A percentile compares a stretch with the other conserved stretches of the same genome.
Evolutionary conservation across 2,329 filamentous ascomycete species (phyloP).

Genomic region (Pseudocercospora vitis): DNA sequence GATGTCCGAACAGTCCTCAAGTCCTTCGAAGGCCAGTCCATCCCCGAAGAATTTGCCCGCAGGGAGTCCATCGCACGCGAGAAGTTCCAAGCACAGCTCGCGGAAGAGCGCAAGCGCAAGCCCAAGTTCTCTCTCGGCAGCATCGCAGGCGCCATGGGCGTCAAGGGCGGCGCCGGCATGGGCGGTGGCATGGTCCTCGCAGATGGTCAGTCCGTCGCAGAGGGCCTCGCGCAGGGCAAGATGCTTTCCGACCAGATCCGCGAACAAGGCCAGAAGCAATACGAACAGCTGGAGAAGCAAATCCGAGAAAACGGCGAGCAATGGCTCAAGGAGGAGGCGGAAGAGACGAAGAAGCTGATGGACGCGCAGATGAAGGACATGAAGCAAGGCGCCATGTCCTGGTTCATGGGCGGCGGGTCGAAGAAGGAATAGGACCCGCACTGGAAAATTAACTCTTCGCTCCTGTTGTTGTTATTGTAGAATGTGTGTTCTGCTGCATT

Average conservation of each 20-base stretch:
- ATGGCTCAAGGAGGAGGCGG: slow-evolving; percentile 92
- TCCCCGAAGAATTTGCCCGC: slow-evolving; percentile 84
- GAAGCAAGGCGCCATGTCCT: slow-evolving; percentile 72
- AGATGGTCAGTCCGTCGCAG: slow-evolving; percentile 60
- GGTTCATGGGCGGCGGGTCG: slow-evolving; percentile 47
- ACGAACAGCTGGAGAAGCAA: slow-evolving; percentile 83
- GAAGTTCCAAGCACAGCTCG: slow-evolving; percentile 78
- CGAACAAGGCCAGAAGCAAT: slow-evolving; percentile 86
- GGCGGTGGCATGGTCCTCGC: slow-evolving; percentile 59
- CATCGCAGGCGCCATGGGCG: slow-evolving; percentile 63
- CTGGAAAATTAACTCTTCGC: slow-evolving; percentile 11
- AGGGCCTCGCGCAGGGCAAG: slow-evolving; percentile 87
- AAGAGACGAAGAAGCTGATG: slow-evolving; percentile 81
- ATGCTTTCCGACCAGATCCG: slow-evolving; percentile 95
- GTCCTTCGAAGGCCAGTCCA: slow-evolving; percentile 71
- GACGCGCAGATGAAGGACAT: slow-evolving; percentile 90
- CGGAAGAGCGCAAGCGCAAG: slow-evolving; percentile 64
- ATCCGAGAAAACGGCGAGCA: slow-evolving; percentile 91
- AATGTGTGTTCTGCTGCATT: slow-evolving; percentile 17
- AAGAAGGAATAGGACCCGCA: slow-evolving; percentile 24
- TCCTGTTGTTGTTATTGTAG: slow-evolving; percentile 11
- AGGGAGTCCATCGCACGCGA: slow-evolving; percentile 83
- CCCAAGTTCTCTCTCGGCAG: slow-evolving; percentile 63
- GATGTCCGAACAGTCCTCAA: slow-evolving; percentile 67
- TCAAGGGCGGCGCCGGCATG: slow-evolving; percentile 64